These are phyloP conservation scores for Hypomyces perniciosus DNA, from an alignment of 2,329 filamentous ascomycete genomes.

Conservation along the genomic window DNA sequence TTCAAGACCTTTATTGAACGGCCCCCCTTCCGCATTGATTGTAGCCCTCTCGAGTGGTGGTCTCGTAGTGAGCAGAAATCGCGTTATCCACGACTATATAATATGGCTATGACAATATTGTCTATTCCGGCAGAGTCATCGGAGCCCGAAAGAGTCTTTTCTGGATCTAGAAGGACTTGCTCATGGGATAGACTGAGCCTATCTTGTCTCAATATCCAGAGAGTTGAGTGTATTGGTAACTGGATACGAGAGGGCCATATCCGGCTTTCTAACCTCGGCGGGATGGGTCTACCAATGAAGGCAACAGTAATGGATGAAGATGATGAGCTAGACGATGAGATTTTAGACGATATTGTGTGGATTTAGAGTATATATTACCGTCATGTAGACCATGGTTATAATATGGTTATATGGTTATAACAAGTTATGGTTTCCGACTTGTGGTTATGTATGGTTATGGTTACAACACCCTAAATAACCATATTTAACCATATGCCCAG, in stretches of 20 bases:
- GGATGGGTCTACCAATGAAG: slow-evolving; percentile 3
- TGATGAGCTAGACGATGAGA: slow-evolving; percentile 1
- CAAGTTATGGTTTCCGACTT: background rate
- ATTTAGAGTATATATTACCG: background rate
- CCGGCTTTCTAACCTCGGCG: background rate
- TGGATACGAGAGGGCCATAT: too few species aligned
- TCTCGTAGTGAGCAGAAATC: background rate
- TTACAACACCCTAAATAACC: background rate
- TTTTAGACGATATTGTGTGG: background rate
- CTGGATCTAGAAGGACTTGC: slow-evolving; percentile 2
- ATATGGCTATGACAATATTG: background rate
- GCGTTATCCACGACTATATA: background rate
- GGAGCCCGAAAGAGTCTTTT: slow-evolving; percentile 1
- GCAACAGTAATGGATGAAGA: slow-evolving; percentile 1
- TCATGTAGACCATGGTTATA: background rate
- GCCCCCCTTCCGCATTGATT: background rate
- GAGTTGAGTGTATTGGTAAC: slow-evolving; percentile 1
- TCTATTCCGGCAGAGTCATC: slow-evolving; percentile 4
- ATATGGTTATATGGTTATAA: background rate
- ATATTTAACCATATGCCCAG: background rate
- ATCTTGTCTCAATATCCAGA: slow-evolving; percentile 1
- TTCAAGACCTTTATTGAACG: slow-evolving; percentile 1
- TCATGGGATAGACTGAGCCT: slow-evolving; percentile 2
- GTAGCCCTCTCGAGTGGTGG: slow-evolving; percentile 2
- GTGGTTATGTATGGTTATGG: background rate